Evolutionary conservation across 148 eudicot genomes (phyloP).

Genomic region (Salicornia ramosissima): DNA sequence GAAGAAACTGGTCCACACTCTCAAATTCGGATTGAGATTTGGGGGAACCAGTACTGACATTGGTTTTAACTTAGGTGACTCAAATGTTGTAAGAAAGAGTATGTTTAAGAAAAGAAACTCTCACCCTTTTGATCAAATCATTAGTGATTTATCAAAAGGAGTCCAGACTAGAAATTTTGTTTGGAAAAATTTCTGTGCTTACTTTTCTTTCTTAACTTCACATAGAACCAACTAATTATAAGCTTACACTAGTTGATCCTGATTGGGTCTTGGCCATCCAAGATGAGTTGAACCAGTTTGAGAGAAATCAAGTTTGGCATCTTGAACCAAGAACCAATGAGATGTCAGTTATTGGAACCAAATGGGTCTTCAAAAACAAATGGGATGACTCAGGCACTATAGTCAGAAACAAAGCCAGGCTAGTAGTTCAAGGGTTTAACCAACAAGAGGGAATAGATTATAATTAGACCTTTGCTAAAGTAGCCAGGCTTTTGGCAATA

Average conservation of each 20-base stretch:
- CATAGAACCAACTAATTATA: not conserved
- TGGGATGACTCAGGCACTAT: not conserved
- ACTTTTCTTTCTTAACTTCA: not conserved
- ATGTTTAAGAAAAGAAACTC: too few species aligned
- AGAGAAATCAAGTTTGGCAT: not conserved
- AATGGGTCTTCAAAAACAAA: not conserved
- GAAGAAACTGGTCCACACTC: too few species aligned
- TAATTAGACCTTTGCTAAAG: not conserved
- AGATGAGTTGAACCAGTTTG: not conserved
- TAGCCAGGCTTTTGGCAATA: not conserved
- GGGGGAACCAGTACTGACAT: too few species aligned
- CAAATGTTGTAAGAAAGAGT: too few species aligned
- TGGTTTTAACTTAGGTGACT: too few species aligned
- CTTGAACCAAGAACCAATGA: not conserved
- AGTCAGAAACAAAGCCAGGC: not conserved
- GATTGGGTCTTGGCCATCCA: not conserved
- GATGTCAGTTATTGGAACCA: not conserved
- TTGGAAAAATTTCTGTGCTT: not conserved
- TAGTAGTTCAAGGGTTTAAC: not conserved
- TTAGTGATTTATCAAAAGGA: too few species aligned
- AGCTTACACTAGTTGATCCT: not conserved
- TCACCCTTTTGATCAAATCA: too few species aligned
- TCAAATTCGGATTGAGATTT: too few species aligned
- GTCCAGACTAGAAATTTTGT: too few species aligned
- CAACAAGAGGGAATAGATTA: not conserved